phyloP scores from a whole-genome alignment of 192 early-diverging fungal genomes.

The Martensiomyces pterosporus region DNA sequence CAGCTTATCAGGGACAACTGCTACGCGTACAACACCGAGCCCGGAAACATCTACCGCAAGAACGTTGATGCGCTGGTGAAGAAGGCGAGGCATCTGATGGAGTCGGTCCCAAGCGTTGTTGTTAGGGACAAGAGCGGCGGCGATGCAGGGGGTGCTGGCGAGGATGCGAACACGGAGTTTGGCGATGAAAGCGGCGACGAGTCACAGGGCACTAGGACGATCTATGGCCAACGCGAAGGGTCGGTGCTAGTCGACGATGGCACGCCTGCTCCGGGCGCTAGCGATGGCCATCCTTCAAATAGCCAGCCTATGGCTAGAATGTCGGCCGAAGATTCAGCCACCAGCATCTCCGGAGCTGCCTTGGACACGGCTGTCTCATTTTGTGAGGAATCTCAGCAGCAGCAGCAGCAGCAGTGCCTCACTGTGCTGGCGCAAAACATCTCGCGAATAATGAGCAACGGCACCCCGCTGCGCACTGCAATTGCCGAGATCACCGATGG shows the following conservation, averaged over 20 bases:
- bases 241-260: conserved; percentile 27
- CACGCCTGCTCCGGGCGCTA: conserved; percentile 13
- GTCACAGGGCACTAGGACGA: conserved; percentile 24
- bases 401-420: conserved; percentile 29
- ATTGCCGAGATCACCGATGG: conserved; percentile 32
- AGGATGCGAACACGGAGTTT: conserved; percentile 56
- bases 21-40: conserved; percentile 83
- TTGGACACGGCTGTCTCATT: not conserved
- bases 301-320: conserved; percentile 3
- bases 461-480: conserved; percentile 4
- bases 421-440: conserved; percentile 26
- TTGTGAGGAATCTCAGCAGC: conserved; percentile 40
- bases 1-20: conserved; percentile 92
- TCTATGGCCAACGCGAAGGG: conserved; percentile 21
- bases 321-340: conserved; percentile 1
- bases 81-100: conserved; percentile 68
- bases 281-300: too few relatives aligned
- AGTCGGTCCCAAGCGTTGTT: conserved; percentile 76
- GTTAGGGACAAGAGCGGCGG: conserved; percentile 60
- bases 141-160: conserved; percentile 44
- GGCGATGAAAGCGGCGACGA: conserved; percentile 58
- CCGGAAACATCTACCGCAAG: conserved; percentile 82
- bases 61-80: conserved; percentile 80
- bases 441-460: conserved; percentile 14
- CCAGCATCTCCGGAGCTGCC: not conserved